Percentiles rank a stretch among this genome's conserved stretches.
phyloP scores from a whole-genome alignment of 768 basidiomycete genomes.

The Lactarius hatsudake region DNA sequence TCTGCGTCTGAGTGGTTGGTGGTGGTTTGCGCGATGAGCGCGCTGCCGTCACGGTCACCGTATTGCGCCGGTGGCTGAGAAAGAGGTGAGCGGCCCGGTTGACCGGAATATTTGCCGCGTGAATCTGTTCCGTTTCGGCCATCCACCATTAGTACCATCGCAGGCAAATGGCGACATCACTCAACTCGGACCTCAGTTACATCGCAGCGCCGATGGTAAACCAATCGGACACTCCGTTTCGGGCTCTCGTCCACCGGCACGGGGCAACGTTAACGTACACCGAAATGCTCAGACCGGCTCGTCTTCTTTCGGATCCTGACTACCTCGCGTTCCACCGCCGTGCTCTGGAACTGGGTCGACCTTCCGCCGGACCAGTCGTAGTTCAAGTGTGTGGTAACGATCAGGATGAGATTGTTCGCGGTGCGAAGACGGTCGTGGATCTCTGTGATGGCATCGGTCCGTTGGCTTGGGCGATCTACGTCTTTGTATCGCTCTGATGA shows the following conservation, averaged over 20 bases:
- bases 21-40: slow-evolving; percentile 43
- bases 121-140: not conserved
- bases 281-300: slow-evolving; percentile 70
- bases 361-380: slow-evolving; percentile 48
- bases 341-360: slow-evolving; percentile 44
- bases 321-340: slow-evolving; percentile 64
- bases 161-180: slow-evolving; percentile 1
- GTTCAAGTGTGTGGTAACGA: slow-evolving; percentile 76
- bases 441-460: slow-evolving; percentile 71
- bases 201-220: slow-evolving; percentile 78
- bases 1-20: not conserved
- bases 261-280: slow-evolving; percentile 70
- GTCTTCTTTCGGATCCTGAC: slow-evolving; percentile 57
- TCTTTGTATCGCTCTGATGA: not conserved
- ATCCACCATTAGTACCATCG: no score
- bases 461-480: not conserved
- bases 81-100: not conserved
- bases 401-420: slow-evolving; percentile 55
- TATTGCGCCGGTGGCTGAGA: no score
- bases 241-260: slow-evolving; percentile 56
- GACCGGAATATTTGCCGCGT: not conserved
- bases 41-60: slow-evolving; percentile 70
- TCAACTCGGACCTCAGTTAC: slow-evolving; percentile 32
- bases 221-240: slow-evolving; percentile 76
- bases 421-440: slow-evolving; percentile 55